phyloP scores from a whole-genome alignment of 306 rosid species.

The Citrullus amarus region DNA sequence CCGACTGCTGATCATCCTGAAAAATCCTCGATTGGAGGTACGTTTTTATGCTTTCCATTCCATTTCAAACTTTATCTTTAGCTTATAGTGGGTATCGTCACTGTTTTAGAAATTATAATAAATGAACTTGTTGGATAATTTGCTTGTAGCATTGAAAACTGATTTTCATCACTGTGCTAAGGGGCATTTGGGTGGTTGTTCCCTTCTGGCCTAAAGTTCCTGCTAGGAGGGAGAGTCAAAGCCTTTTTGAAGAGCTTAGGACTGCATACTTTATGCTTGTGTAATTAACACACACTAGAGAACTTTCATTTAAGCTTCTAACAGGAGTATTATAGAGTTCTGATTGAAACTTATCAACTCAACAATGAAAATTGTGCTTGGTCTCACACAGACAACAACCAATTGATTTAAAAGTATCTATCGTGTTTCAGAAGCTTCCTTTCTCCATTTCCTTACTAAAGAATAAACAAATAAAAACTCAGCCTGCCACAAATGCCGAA shows the following conservation, averaged over 20 bases:
- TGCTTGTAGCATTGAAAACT: no score
- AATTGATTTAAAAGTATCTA: background rate
- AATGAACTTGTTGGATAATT: no score
- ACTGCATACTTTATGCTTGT: background rate
- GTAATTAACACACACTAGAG: background rate
- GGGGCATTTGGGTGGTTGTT: background rate
- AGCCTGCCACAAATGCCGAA: background rate
- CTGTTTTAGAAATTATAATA: no score
- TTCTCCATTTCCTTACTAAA: background rate
- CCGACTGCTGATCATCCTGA: no score
- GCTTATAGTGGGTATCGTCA: no score
- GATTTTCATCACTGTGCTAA: no score
- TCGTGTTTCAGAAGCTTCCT: background rate
- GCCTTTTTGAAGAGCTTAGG: background rate
- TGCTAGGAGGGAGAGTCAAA: background rate
- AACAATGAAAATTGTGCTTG: background rate
- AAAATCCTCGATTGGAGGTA: no score
- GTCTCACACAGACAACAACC: background rate
- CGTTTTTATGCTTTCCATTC: no score
- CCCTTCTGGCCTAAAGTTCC: background rate
- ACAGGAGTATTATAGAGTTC: background rate
- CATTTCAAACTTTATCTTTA: no score
- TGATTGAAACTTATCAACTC: background rate
- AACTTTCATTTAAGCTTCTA: background rate
- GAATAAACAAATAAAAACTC: background rate